Percentiles rank a stretch among this genome's conserved stretches.
These are phyloP conservation scores for Tarenaya hassleriana DNA, from an alignment of 345 rosid species.

Conservation along the genomic window DNA sequence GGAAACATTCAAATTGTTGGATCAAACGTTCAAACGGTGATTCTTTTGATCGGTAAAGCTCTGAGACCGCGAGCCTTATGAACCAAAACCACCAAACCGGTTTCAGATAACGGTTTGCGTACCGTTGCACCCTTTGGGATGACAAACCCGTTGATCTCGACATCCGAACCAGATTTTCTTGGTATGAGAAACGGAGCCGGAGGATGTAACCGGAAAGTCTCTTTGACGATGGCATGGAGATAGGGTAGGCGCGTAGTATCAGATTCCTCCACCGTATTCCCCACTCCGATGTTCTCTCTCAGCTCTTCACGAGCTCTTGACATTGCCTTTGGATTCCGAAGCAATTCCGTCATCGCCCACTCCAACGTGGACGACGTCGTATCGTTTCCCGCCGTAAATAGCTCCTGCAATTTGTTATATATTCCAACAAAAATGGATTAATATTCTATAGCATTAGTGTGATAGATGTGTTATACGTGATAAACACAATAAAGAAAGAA, in stretches of 20 bases:
- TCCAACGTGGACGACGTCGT: background rate
- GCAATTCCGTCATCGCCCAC: conserved; percentile 9
- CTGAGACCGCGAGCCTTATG: too few species aligned
- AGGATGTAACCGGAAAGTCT: background rate
- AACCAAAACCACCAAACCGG: too few species aligned
- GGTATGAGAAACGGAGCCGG: background rate
- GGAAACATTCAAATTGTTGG: too few species aligned
- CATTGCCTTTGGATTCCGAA: background rate
- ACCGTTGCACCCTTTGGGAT: background rate
- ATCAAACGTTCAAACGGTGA: too few species aligned
- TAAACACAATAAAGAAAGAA: background rate
- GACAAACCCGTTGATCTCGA: background rate
- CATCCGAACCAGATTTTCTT: background rate
- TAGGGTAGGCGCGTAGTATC: background rate
- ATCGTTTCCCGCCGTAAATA: background rate
- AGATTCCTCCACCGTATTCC: background rate
- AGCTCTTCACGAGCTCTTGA: background rate
- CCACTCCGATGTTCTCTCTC: background rate
- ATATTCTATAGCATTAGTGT: too few species aligned
- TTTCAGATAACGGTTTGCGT: background rate
- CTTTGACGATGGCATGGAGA: background rate
- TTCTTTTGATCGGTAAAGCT: too few species aligned
- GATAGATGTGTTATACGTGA: too few species aligned
- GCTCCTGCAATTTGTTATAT: background rate
- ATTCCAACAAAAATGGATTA: too few species aligned